phyloP scores from a whole-genome alignment of 2,329 filamentous ascomycete species.

The Ceratocystis cubensis region DNA sequence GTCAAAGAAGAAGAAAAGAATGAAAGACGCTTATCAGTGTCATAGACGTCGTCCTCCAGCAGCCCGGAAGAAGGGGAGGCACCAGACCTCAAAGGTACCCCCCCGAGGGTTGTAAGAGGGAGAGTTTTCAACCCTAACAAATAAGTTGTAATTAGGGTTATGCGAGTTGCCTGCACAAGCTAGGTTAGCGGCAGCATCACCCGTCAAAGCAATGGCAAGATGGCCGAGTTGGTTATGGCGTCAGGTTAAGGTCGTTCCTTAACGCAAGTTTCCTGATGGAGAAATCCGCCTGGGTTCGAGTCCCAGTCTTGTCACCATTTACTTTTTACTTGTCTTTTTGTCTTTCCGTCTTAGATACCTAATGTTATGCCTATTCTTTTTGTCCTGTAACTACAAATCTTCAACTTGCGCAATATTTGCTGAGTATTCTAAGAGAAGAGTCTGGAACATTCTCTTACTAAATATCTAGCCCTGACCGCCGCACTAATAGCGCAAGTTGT shows the following conservation, averaged over 20 bases:
- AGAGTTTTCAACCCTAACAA: background rate
- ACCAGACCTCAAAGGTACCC: no score
- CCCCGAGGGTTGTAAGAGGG: no score
- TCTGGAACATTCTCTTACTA: background rate
- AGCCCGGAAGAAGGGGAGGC: no score
- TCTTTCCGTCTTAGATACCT: background rate
- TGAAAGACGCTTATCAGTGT: no score
- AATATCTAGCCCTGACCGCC: background rate
- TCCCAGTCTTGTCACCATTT: conserved; percentile 20
- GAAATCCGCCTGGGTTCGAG: conserved; percentile 21
- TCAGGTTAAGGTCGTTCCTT: conserved; percentile 28
- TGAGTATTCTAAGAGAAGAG: background rate
- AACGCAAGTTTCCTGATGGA: conserved; percentile 21
- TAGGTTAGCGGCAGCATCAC: no score
- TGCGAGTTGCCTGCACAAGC: no score
- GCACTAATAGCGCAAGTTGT: conserved; percentile 7
- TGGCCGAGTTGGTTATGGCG: conserved; percentile 31
- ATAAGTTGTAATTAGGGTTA: no score
- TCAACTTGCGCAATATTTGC: background rate
- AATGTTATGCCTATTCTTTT: background rate
- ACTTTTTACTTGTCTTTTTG: background rate
- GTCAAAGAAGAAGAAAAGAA: no score
- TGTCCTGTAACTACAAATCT: background rate
- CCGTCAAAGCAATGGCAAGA: conserved; percentile 23
- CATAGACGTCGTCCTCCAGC: no score